Evolutionary conservation across 331 rosid genomes (phyloP), one percentile per base, ranked within the genome.

Genomic region (Malus hybrid): DNA sequence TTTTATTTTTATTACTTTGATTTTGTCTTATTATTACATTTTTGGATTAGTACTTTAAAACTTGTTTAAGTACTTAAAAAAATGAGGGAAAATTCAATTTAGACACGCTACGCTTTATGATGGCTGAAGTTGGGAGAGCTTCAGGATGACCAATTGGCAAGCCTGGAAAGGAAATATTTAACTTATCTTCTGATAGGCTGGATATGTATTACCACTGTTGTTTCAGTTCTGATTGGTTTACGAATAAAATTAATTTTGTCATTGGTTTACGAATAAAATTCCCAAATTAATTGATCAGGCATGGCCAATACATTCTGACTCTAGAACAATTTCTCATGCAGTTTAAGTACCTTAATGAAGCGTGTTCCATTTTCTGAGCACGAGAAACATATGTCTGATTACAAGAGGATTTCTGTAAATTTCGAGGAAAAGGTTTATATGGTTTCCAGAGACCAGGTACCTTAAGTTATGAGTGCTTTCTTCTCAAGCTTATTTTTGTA

Each of bases 361-460:
- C 50, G 48, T n/a, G 5, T 33, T 34, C 70, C 70, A 12, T 19
- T 24, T 11, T 18, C 70, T 19, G 28, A 33, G 18, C 7, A 15
- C 1, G 26, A 55, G 22, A 55, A 55, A 22, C n/a, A 32, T 29
- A 63, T 34, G 20, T 34, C 70, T 34, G 28, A 66, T 18, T 16
- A 33, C 7, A 33, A 19, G 29, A 34, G 39, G 10, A 10, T 66
- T 9, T 24, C 50, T 33, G 26, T 34, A n/a, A 71, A 33, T 2
- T 33, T 71, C 0, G 75, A 71, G 66, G 66, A 71, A 57, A 57
- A 34, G 66, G 53, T 33, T 71, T 71, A 56, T 71, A 34, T 56
- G 66, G 33, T 6, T 36, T 14, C 75, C 16, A 71, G 53, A 33
- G 29, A 57, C 34, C 22, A 71, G 75, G 75, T 72, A 72, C 63